phyloP scores from a whole-genome alignment of 2,329 filamentous ascomycete species.

The Scedosporium dehoogii region DNA sequence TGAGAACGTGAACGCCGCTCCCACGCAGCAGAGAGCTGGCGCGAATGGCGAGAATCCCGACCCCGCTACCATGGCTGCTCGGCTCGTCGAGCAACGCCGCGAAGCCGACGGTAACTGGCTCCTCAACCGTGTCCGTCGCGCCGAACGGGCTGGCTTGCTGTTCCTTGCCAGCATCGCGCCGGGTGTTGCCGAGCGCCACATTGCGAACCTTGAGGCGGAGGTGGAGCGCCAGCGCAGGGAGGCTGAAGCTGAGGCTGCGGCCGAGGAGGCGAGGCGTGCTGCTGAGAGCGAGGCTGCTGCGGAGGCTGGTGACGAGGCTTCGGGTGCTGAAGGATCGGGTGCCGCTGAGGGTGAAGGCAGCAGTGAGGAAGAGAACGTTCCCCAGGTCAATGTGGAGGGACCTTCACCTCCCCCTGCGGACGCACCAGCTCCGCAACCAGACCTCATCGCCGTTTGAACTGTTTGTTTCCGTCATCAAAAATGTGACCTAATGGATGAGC shows the following conservation, averaged over 20 bases:
- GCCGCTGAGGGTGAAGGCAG: background rate
- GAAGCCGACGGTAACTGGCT: conserved; percentile 38
- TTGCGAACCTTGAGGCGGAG: conserved; percentile 46
- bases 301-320: conserved; percentile 12
- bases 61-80: conserved; percentile 39
- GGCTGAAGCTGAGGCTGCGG: conserved; percentile 26
- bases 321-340: conserved; percentile 14
- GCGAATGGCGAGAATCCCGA: background rate
- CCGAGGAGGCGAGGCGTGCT: conserved; percentile 12
- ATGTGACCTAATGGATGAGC: no score
- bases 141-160: conserved; percentile 50
- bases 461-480: background rate
- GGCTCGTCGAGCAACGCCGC: conserved; percentile 39
- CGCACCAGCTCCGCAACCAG: background rate
- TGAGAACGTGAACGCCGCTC: conserved; percentile 15
- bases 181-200: conserved; percentile 55
- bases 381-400: background rate
- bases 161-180: conserved; percentile 59
- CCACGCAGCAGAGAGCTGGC: conserved; percentile 5
- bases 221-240: conserved; percentile 35
- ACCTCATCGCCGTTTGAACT: background rate
- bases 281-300: conserved; percentile 16
- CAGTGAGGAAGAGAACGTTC: background rate
- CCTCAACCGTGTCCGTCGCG: conserved; percentile 37
- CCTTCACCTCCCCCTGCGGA: background rate